These are phyloP conservation scores for Tylopilus plumbeoviolaceoides DNA, from an alignment of 768 basidiomycete genomes.

Conservation along the genomic window DNA sequence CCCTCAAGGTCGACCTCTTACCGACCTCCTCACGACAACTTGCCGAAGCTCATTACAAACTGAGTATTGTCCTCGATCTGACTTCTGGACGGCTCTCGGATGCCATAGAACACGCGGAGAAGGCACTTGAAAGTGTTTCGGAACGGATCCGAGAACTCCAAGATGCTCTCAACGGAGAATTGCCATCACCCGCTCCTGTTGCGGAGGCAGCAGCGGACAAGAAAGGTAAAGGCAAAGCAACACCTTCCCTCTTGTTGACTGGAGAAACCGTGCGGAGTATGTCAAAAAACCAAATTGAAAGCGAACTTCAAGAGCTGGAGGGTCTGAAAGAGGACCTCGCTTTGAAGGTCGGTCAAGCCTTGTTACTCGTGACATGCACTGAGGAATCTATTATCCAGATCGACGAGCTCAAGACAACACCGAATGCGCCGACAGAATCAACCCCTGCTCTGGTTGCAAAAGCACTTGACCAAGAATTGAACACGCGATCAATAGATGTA, in stretches of 20 bases:
- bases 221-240: constrained; percentile 73
- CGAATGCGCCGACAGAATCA: constrained; percentile 53
- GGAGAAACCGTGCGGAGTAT: constrained; percentile 61
- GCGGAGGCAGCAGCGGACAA: constrained; percentile 34
- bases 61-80: constrained; percentile 90
- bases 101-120: constrained; percentile 77
- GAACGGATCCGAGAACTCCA: constrained; percentile 60
- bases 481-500: constrained; percentile 36
- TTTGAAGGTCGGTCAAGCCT: constrained; percentile 55
- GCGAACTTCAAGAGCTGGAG: constrained; percentile 74
- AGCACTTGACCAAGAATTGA: constrained; percentile 70
- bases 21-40: constrained; percentile 90
- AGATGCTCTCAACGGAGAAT: constrained; percentile 38
- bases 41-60: constrained; percentile 90
- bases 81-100: constrained; percentile 80
- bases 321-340: constrained; percentile 78
- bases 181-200: constrained; percentile 28
- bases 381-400: constrained; percentile 49
- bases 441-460: constrained; percentile 70
- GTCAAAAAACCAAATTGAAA: constrained; percentile 69
- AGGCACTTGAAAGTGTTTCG: constrained; percentile 75
- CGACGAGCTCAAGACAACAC: constrained; percentile 84
- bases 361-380: neutral
- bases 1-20: constrained; percentile 67
- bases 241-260: constrained; percentile 33